Evolutionary conservation across 345 rosid genomes (phyloP).

Genomic region (Corchorus capsularis): DNA sequence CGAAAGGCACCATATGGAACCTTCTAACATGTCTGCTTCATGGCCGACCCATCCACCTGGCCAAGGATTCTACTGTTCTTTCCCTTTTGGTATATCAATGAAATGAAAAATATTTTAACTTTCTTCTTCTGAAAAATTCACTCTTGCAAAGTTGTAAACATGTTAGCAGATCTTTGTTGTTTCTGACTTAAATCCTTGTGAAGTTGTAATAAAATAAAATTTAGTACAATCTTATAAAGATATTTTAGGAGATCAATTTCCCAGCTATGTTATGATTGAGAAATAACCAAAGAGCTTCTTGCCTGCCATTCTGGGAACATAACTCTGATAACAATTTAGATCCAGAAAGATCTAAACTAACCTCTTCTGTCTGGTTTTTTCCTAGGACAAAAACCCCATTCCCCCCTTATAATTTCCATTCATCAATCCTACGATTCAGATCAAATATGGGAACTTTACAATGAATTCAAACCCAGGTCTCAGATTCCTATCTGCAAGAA

Average conservation of each 20-base stretch:
- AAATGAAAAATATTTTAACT: no score
- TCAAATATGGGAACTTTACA: neutral
- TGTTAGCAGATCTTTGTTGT: no score
- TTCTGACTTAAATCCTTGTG: no score
- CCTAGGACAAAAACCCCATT: neutral
- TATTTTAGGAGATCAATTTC: neutral
- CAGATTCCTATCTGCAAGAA: neutral
- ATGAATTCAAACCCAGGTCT: neutral
- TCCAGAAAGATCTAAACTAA: neutral
- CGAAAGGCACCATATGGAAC: conserved; percentile 22
- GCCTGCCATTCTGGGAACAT: neutral
- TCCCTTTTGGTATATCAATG: neutral
- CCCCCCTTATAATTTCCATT: neutral
- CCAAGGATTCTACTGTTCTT: neutral
- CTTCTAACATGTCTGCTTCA: conserved; percentile 22
- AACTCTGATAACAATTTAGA: neutral
- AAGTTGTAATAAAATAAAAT: no score
- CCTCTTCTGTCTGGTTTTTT: neutral
- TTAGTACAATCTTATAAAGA: no score
- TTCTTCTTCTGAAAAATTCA: neutral
- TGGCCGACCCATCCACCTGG: conserved; percentile 24
- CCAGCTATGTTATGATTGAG: neutral
- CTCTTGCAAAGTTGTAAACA: neutral
- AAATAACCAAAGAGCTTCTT: neutral
- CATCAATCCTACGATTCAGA: neutral